Base-by-base conservation (phyloP, 192 early-diverging fungal species). In the Coemansia sp. region DNA sequence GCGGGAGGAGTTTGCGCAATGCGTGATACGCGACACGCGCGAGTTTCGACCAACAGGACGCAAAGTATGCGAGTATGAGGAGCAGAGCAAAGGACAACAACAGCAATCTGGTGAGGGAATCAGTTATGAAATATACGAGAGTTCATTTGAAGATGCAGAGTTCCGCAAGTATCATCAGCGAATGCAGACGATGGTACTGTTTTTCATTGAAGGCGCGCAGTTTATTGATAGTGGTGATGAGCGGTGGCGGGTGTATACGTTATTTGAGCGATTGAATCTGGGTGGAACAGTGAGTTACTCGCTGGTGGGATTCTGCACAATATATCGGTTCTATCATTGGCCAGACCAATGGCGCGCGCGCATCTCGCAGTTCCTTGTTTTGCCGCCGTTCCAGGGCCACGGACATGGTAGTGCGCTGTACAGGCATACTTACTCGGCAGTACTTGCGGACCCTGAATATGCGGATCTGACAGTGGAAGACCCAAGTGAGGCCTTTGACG, bases 321-420 rank as follows among this genome's bases (percentile, higher is more conserved):
- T 86, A 53, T 96, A 98, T 73, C 84, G 86, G 21, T 98, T 93
- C 70, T 96, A 85, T 69, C 87, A 85, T 61, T 96, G 86, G 70
- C 91, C 91, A 2, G 89, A 95, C 54, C 74, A 82, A 47, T 83
- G 82, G 57, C 82, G 94, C 16, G 85, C 93, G 81, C 79, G 94
- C 31, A 98, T 98, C 52, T 94, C 94, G 71, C 96, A 98, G 85
- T 93, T 96, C 64, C 62, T 98, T 8, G 86, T 98, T n/a, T 69
- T 98, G 60, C 96, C 96, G 25, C 90, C 93, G 41, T 96, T 84
- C 73, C 94, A 93, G 65, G 78, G 83, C 53, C 74, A 85, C 56
- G 93, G 93, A 24, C 93, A 95, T 73, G 96, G 93, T 57, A 83
- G 87, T 66, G 74, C 65, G 52, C 71, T 95, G 7, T 95, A 95